Percentiles rank a stretch among this genome's conserved stretches.
Evolutionary conservation across 2,329 filamentous ascomycete species (phyloP).

Genomic region (Aspergillus intermedius): DNA sequence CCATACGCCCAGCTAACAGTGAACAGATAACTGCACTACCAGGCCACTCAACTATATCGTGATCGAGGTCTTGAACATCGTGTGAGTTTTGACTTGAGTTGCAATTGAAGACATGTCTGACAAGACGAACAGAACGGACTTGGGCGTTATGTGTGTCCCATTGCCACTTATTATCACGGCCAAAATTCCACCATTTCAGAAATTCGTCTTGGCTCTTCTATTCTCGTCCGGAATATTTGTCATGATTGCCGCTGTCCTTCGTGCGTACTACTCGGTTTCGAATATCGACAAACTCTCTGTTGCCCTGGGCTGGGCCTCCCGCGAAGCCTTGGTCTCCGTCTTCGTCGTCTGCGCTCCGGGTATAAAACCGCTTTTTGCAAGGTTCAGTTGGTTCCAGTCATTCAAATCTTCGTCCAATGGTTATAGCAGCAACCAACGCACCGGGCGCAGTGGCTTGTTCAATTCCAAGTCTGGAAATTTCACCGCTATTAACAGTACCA

Average conservation of each 20-base stretch:
- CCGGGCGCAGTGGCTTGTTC: neutral
- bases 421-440: constrained; percentile 1
- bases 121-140: constrained; percentile 9
- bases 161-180: constrained; percentile 13
- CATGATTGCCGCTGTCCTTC: constrained; percentile 13
- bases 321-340: constrained; percentile 12
- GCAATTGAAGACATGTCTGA: neutral
- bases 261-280: constrained; percentile 18
- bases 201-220: constrained; percentile 10
- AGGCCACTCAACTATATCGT: constrained; percentile 11
- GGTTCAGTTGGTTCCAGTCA: constrained; percentile 7
- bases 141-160: constrained; percentile 12
- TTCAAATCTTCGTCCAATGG: neutral
- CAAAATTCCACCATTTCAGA: constrained; percentile 10
- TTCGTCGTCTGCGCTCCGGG: constrained; percentile 13
- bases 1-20: neutral
- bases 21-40: constrained; percentile 12
- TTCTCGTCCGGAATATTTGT: constrained; percentile 16
- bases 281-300: constrained; percentile 8
- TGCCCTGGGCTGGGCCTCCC: constrained; percentile 14
- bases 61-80: constrained; percentile 12
- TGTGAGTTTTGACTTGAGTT: constrained; percentile 4
- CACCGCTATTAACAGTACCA: neutral
- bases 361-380: constrained; percentile 11
- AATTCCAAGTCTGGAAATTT: constrained; percentile 3